Conservation (phyloP, 805 yeast genomes). For the Blastobotrys peoriensis region DNA sequence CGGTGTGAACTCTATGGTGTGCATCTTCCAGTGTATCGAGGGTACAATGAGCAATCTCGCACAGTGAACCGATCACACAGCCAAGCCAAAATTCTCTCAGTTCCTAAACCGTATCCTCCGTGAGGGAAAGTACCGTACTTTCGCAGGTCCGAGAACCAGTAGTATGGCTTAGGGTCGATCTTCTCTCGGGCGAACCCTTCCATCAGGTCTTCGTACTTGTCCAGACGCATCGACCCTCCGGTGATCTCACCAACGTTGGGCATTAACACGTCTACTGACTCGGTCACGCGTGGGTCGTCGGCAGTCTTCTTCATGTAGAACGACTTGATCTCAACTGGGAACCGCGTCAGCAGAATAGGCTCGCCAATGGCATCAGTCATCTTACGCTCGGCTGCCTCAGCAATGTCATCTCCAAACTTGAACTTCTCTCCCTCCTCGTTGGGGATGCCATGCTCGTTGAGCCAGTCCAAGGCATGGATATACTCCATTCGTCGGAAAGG, state of each 20-base stretch:
- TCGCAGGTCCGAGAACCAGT: conserved; percentile 95
- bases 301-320: conserved; percentile 93
- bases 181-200: conserved; percentile 93
- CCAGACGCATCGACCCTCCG: conserved; percentile 99
- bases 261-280: conserved; percentile 96
- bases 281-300: conserved; percentile 93
- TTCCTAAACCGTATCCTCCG: conserved; percentile 98
- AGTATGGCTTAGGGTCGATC: conserved; percentile 74
- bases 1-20: conserved; percentile 59
- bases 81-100: conserved; percentile 98
- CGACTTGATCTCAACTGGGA: conserved; percentile 96
- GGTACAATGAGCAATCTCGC: conserved; percentile 95
- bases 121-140: conserved; percentile 97
- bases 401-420: conserved; percentile 97
- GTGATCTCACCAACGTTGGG: conserved; percentile 99
- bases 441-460: conserved; percentile 87
- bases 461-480: conserved; percentile 89
- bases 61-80: conserved; percentile 96
- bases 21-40: conserved; percentile 97
- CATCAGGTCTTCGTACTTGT: conserved; percentile 69
- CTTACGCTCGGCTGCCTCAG: conserved; percentile 98
- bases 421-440: conserved; percentile 93
- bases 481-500: conserved; percentile 93
- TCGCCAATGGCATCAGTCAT: conserved; percentile 94
- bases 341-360: conserved; percentile 86